Evolutionary conservation across 768 basidiomycete species (phyloP).

Genomic region (Lentinus brumalis): DNA sequence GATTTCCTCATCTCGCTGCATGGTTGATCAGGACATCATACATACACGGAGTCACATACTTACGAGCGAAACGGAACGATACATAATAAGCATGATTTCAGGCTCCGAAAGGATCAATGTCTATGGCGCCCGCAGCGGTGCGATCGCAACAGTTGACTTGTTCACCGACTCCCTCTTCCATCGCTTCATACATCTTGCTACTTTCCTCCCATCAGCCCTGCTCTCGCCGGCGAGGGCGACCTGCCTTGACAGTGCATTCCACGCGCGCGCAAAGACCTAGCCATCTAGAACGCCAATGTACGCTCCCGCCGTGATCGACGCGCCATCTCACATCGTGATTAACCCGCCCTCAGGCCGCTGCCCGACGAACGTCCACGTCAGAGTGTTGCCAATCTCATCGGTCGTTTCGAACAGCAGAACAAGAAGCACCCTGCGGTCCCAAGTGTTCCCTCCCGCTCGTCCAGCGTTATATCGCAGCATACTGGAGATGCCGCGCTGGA

Average conservation of each 20-base stretch:
- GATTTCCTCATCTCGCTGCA: no score
- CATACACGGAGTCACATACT: no score
- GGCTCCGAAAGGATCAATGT: conserved; percentile 11
- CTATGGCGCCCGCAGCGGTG: neutral
- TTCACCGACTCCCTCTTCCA: conserved; percentile 9
- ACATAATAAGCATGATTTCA: neutral
- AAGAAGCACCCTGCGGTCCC: conserved; percentile 56
- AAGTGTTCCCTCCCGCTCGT: conserved; percentile 50
- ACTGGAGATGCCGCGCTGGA: conserved; percentile 67
- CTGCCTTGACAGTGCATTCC: conserved; percentile 12
- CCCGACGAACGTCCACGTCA: conserved; percentile 87
- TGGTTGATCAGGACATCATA: no score
- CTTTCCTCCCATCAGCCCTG: conserved; percentile 10
- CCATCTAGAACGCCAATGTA: conserved; percentile 22
- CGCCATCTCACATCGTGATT: conserved; percentile 20
- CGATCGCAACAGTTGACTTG: conserved; percentile 18
- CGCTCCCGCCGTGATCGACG: conserved; percentile 17
- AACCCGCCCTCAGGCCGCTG: conserved; percentile 57
- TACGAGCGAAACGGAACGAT: no score
- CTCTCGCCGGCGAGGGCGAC: conserved; percentile 29
- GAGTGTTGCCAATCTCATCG: conserved; percentile 89
- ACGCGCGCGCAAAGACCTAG: conserved; percentile 15
- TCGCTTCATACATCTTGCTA: conserved; percentile 16
- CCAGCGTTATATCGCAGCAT: conserved; percentile 66
- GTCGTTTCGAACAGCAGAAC: conserved; percentile 81